Conservation (phyloP, 116 monocot species). For the Thalassia testudinum region DNA sequence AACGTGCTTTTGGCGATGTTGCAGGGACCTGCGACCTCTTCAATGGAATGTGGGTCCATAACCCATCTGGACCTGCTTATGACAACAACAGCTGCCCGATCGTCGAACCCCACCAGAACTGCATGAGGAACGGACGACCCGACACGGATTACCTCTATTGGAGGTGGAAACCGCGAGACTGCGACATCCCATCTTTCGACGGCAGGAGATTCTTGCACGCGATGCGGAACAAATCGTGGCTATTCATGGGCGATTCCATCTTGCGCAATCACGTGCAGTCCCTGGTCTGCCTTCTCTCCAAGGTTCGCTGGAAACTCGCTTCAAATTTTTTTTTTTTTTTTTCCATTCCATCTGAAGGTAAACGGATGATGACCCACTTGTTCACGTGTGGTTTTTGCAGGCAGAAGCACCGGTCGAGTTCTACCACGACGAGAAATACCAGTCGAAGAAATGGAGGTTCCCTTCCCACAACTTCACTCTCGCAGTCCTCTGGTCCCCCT, state of each 20-base stretch:
- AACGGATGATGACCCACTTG: too few relatives aligned
- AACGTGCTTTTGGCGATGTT: too few relatives aligned
- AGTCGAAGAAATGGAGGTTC: slow-evolving; percentile 35
- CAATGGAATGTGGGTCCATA: slow-evolving; percentile 35
- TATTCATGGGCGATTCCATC: slow-evolving; percentile 57
- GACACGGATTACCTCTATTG: slow-evolving; percentile 40
- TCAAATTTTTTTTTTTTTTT: background rate
- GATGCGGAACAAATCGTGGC: slow-evolving; percentile 45
- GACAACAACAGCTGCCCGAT: slow-evolving; percentile 26
- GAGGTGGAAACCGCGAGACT: slow-evolving; percentile 57
- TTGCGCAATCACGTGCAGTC: slow-evolving; percentile 44
- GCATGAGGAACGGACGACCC: slow-evolving; percentile 57
- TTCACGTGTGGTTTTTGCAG: slow-evolving; percentile 12
- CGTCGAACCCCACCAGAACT: slow-evolving; percentile 30
- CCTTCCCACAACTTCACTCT: slow-evolving; percentile 45
- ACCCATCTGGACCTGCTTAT: slow-evolving; percentile 39
- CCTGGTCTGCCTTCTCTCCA: slow-evolving; percentile 47
- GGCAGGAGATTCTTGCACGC: slow-evolving; percentile 26
- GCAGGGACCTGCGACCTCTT: slow-evolving; percentile 33
- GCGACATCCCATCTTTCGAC: slow-evolving; percentile 22
- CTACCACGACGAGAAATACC: slow-evolving; percentile 35
- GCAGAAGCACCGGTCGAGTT: slow-evolving; percentile 37
- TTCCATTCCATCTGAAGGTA: too few relatives aligned
- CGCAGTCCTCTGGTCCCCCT: slow-evolving; percentile 54
- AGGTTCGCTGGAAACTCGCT: slow-evolving; percentile 8